Base-by-base conservation (phyloP, 106 monocot species). In the Allium fistulosum region DNA sequence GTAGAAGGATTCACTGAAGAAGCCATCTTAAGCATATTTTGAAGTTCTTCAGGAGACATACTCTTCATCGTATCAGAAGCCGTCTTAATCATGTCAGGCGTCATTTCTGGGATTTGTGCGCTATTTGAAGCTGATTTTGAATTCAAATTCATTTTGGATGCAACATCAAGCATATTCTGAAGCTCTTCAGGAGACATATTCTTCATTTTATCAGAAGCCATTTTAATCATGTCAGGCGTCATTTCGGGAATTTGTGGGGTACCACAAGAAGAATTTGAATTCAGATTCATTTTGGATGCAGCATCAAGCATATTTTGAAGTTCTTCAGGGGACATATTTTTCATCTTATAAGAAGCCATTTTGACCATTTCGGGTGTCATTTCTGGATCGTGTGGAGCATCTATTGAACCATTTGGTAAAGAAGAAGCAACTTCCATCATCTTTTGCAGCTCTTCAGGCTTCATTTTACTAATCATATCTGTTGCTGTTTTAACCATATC, bases 371-470 rank as follows among this genome's bases (percentile, higher is more conserved):
- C 99, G 51, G 92, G 90, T 65, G 83, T 74, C 90, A 99, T 79
- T 76, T 92, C 92, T 22, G 59, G 59, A 11, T 62, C 46, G 49
- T 9, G 48, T 52, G 81, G 64, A 58, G 51, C 71, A 49, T 70
- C 74, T 37, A 2, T 37, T 37, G 37, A 37, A 49, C 61, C 74
- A 45, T 87, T 83, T 37, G 37, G 37, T 51, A 91, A 58, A 48
- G 91, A 83, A 72, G 88, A 77, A 74, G 85, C 88, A 62, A 78
- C 67, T 75, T 96, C 69, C n/a, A 96, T 69, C n/a, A 96, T 69
- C 91, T 88, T 86, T 75, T 91, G 95, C 63, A 96, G 95, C 68
- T 96, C 99, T 50, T 90, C 88, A n/a, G 99, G 80, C 59, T 87
- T 85, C 99, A 90, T 99, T 45, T 81, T 83, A 68, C 74, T 72